Evolutionary conservation across 179 eudicot genomes (phyloP), one percentile per base, ranked within the genome.

Genomic region (Corrigiola litoralis): DNA sequence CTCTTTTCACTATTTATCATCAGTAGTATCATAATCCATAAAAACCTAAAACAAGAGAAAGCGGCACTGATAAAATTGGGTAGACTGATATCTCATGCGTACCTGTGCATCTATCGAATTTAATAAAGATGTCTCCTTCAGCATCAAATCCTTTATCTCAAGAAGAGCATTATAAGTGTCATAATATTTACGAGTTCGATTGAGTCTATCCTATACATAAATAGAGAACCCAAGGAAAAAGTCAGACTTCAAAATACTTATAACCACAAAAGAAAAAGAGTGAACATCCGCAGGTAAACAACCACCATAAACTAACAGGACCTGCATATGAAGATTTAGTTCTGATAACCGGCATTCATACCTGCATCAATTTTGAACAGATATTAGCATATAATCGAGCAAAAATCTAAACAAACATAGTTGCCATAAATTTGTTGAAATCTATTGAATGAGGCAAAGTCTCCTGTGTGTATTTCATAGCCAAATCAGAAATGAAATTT

Each of bases 61-160:
- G 8, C 5, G 16, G 38, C 4, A 60, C 40, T 65, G 34, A 38
- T 40, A 51, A n/a, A 8, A n/a, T n/a, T 11, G 1, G 20, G 28
- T 13, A 10, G 25, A 44, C 14, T n/a, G 41, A 10, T 31, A 12
- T 8, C 25, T 49, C 23, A 34, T 56, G 25, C 54, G 52, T 74
- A 87, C 95, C 87, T 87, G 95, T 50, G 82, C 71, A 62, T 80
- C 78, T 61, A 87, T 69, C 52, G 90, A 87, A 81, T 85, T 85
- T 33, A 85, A 68, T 63, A 87, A 78, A 56, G 95, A 87, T 59
- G 81, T 83, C 73, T 87, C 95, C 76, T 87, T 87, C 52, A 81
- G 69, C 95, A 87, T 87, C 81, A 87, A 53, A 40, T 85, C 90
- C 73, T 81, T 87, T 56, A 85, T 83, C 84, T 83, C 90, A 72